These are phyloP conservation scores for Dothistroma septosporum DNA, from an alignment of 2,329 filamentous ascomycete species.

Conservation along the genomic window DNA sequence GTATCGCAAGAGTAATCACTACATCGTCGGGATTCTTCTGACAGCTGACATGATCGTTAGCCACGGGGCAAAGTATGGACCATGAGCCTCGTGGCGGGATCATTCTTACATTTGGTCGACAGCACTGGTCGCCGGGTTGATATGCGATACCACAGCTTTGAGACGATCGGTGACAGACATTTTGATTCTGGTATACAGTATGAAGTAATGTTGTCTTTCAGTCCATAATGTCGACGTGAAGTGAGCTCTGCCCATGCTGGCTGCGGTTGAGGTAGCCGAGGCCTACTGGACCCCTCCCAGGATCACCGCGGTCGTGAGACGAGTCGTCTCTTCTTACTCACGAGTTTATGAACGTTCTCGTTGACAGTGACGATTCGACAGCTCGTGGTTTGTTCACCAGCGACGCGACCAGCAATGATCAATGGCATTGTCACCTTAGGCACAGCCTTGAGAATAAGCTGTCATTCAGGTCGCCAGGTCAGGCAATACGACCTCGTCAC, in stretches of 20 bases:
- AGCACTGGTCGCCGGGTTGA: constrained; percentile 16
- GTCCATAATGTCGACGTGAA: neutral
- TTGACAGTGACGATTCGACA: neutral
- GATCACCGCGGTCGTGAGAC: neutral
- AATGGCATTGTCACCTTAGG: no score
- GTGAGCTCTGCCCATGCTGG: neutral
- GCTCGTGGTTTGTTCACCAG: neutral
- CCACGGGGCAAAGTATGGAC: neutral
- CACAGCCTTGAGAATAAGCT: no score
- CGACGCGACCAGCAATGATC: neutral
- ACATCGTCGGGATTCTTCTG: constrained; percentile 84
- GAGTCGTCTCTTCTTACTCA: neutral
- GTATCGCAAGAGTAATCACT: constrained; percentile 87
- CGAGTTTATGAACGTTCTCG: neutral
- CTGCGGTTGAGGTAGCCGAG: neutral
- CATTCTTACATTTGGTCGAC: constrained; percentile 19
- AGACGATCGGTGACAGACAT: constrained; percentile 13
- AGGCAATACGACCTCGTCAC: no score
- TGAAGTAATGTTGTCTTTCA: neutral
- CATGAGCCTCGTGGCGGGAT: neutral
- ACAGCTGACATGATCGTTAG: constrained; percentile 5
- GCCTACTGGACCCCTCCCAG: neutral
- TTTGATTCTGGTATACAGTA: neutral
- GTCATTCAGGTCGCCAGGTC: no score
- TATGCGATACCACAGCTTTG: constrained; percentile 9